A percentile compares a stretch with the other conserved stretches of the same genome.
Conservation (phyloP, 2,329 filamentous ascomycete species). For the Neofusicoccum laricinum region DNA sequence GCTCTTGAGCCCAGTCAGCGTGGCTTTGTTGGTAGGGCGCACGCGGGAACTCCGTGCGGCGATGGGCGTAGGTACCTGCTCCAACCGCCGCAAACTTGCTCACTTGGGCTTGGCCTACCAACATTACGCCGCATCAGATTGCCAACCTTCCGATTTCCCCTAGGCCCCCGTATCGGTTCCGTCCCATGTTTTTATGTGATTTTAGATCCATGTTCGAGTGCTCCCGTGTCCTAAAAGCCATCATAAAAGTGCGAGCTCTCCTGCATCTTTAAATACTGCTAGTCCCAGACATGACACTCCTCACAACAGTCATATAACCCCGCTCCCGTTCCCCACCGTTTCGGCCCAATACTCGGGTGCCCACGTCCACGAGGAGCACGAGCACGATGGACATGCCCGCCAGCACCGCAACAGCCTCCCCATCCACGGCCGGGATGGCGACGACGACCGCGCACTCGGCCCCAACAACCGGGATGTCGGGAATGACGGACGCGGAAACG, state of each 20-base stretch:
- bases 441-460: not conserved
- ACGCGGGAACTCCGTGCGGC: too few species aligned
- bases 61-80: not conserved
- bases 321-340: not conserved
- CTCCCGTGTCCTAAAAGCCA: too few species aligned
- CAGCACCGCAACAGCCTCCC: not conserved
- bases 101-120: not conserved
- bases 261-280: too few species aligned
- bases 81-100: constrained; percentile 6
- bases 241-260: too few species aligned
- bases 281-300: too few species aligned
- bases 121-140: not conserved
- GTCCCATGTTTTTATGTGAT: not conserved
- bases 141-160: not conserved
- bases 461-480: not conserved
- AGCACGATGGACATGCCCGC: not conserved
- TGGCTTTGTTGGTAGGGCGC: too few species aligned
- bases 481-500: too few species aligned
- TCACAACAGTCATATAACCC: not conserved
- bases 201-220: too few species aligned
- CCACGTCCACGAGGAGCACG: not conserved
- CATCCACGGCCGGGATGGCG: not conserved
- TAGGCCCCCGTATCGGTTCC: not conserved
- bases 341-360: too few species aligned
- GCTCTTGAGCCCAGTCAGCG: too few species aligned